Percentiles rank a stretch among this genome's conserved stretches.
These are phyloP conservation scores for Nepenthes alata DNA, from an alignment of 179 eudicot species.

Conservation along the genomic window DNA sequence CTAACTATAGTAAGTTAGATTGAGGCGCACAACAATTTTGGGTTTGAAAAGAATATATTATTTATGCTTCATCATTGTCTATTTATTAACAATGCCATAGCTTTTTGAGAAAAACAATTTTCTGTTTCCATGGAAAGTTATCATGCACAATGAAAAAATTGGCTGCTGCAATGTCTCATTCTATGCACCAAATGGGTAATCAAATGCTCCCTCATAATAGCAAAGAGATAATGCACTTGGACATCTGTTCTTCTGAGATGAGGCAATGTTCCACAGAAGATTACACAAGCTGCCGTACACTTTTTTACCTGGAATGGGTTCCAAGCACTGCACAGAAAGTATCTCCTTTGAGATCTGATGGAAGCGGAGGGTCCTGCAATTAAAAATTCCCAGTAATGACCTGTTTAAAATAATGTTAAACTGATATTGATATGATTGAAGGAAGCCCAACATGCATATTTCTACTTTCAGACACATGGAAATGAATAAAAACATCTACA, in stretches of 20 bases:
- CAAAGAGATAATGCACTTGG: not conserved
- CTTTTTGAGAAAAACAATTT: too few species aligned
- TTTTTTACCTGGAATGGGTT: slow-evolving; percentile 64
- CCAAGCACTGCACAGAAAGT: slow-evolving; percentile 73
- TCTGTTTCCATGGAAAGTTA: too few species aligned
- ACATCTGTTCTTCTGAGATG: not conserved
- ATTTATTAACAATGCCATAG: too few species aligned
- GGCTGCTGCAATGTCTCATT: too few species aligned
- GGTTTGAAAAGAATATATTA: too few species aligned
- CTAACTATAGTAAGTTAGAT: too few species aligned
- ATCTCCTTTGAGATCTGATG: slow-evolving; percentile 75
- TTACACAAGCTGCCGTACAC: not conserved
- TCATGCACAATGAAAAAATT: too few species aligned
- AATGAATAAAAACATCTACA: not conserved
- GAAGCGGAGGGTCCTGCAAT: slow-evolving; percentile 69
- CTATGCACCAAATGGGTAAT: too few species aligned
- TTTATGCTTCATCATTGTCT: too few species aligned
- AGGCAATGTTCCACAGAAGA: not conserved
- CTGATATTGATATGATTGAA: not conserved
- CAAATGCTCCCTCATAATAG: too few species aligned
- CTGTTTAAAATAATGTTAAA: not conserved
- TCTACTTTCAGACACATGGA: not conserved
- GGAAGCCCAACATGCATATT: not conserved
- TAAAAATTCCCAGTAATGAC: slow-evolving; percentile 7
- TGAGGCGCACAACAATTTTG: too few species aligned